A percentile compares a stretch with the other conserved stretches of the same genome.
Conservation (phyloP, 441 rosid genomes). For the Gossypium davidsonii region DNA sequence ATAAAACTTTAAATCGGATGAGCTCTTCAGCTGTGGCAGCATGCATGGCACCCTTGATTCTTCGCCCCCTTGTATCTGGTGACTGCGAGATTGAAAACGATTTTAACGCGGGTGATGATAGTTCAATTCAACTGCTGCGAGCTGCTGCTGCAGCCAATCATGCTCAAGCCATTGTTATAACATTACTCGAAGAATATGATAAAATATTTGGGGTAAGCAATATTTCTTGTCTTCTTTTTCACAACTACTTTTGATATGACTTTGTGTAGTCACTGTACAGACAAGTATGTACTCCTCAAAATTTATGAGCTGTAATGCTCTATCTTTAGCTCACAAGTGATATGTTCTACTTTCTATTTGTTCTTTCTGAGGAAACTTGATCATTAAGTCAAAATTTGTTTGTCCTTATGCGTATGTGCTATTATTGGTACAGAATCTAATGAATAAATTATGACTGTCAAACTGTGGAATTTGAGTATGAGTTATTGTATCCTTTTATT, state of each 20-base stretch:
- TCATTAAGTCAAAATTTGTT: not conserved
- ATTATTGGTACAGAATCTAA: conserved; percentile 1
- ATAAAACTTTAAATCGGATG: conserved; percentile 77
- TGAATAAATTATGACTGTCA: not conserved
- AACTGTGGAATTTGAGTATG: not conserved
- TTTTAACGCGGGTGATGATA: conserved; percentile 87
- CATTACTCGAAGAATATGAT: conserved; percentile 80
- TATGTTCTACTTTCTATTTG: not conserved
- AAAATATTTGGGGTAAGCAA: conserved; percentile 80
- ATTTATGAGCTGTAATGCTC: not conserved
- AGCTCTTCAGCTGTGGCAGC: conserved; percentile 98
- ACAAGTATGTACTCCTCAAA: not conserved
- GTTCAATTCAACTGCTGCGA: conserved; percentile 87
- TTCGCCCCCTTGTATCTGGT: conserved; percentile 94
- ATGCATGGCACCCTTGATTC: conserved; percentile 99
- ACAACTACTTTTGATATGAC: conserved; percentile 1
- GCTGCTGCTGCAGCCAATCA: conserved; percentile 99
- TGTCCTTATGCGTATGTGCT: not conserved
- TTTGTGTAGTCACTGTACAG: not conserved
- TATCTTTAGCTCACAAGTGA: not conserved
- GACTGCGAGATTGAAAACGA: conserved; percentile 88
- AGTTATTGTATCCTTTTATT: not conserved
- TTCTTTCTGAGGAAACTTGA: not conserved
- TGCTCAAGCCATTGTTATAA: conserved; percentile 95
- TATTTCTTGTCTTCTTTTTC: conserved; percentile 2